Evolutionary conservation across 2,329 filamentous ascomycete genomes (phyloP), one percentile per base, ranked within the genome.

Genomic region (Calonectria naviculata): DNA sequence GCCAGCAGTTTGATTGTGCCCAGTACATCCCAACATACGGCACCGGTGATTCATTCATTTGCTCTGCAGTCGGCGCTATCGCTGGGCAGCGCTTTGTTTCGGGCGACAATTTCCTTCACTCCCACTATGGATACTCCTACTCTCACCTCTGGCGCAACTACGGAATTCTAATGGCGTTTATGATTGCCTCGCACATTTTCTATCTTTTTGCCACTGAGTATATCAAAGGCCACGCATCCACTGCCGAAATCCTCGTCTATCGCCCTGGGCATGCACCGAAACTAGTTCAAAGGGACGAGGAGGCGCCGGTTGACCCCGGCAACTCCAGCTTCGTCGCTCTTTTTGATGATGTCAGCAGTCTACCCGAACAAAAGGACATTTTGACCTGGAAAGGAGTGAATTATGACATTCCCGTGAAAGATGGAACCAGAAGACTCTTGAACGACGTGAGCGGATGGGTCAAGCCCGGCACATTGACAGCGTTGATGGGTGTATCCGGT

Each of bases 401-500:
- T 78, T 95, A 86, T 67, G 84, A 88, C 47, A 86, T 89, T 76
- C 89, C 91, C 76, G 93, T 95, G 82, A 95, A 95, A 82, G 87
- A 86, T 2, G 89, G 93, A 74, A 83, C 86, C 1, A 89, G 93
- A 21, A 89, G 91, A 29, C 78, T 97, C 74, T 83, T 97, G 65
- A 91, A 95, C 73, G 85, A 94, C 67, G 93, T 96, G 2, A 90
- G 93, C 76, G 94, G 94, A 5, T 96, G 93, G 93, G 93, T 97
- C 71, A 94, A 95, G 81, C 94, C 94, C 1, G 94, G 94, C 47
- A 95, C 93, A 13, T 84, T 95, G 49, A 96, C 94, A 10, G 94
- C 93, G 7, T 86, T 95, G 21, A 90, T 90, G 88, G 88, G 90
- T 58, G 88, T 89, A 2, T 89, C 71, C 13, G 80, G 80, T 34